phyloP scores from a whole-genome alignment of 192 early-diverging fungal species.

The Linnemannia schmuckeri region DNA sequence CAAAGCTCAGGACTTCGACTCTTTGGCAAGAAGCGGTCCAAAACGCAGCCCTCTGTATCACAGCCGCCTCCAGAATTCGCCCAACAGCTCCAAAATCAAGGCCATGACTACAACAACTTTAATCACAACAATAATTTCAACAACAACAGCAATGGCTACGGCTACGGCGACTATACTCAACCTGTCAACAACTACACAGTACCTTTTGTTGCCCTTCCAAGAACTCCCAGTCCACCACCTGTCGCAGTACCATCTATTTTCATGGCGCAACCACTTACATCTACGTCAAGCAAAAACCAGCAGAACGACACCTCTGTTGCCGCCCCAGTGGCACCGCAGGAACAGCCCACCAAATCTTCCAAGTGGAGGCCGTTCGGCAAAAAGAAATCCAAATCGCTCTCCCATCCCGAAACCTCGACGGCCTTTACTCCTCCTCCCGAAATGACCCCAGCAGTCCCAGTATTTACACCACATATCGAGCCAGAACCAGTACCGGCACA shows the following conservation, averaged over 20 bases:
- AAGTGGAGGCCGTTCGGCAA: constrained; percentile 51
- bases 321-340: constrained; percentile 3
- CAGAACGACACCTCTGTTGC: background rate
- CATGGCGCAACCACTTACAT: constrained; percentile 13
- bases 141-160: background rate
- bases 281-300: background rate
- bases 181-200: background rate
- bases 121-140: background rate
- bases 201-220: background rate
- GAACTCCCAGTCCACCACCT: background rate
- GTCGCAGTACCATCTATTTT: constrained; percentile 23
- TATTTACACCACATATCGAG: background rate
- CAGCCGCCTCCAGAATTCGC: constrained; percentile 32
- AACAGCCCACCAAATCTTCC: constrained; percentile 30
- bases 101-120: background rate
- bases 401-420: constrained; percentile 5
- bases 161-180: background rate
- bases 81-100: background rate
- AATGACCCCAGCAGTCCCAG: background rate
- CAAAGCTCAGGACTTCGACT: constrained; percentile 32
- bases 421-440: constrained; percentile 1
- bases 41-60: constrained; percentile 42
- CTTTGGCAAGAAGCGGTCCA: constrained; percentile 56
- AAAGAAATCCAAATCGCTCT: constrained; percentile 53
- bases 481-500: background rate